Conservation (phyloP, 192 early-diverging fungal species). For the Umbelopsis isabellina region DNA sequence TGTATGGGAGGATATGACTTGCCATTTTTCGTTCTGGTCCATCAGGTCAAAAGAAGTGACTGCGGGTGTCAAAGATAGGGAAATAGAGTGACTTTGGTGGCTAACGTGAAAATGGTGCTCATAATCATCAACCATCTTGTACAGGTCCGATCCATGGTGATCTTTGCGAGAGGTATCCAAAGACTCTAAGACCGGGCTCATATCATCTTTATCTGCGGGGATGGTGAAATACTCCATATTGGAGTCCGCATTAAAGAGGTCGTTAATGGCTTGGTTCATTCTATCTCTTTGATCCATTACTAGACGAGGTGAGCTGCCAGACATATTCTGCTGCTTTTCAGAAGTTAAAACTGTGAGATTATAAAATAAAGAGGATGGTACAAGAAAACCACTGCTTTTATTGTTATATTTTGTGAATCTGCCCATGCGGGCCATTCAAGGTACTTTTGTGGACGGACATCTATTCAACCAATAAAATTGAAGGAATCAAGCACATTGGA, state of each 20-base stretch:
- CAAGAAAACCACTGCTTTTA: neutral
- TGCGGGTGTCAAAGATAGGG: constrained; percentile 2
- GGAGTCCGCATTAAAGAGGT: neutral
- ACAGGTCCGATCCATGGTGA: neutral
- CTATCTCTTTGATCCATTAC: constrained; percentile 7
- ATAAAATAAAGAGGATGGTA: constrained; percentile 18
- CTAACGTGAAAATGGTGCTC: neutral
- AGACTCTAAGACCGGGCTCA: constrained; percentile 5
- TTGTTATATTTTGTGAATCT: constrained; percentile 22
- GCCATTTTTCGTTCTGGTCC: constrained; percentile 17
- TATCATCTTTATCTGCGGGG: constrained; percentile 7
- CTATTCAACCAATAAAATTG: constrained; percentile 12
- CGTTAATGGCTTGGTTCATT: neutral
- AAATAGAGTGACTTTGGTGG: neutral
- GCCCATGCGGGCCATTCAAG: constrained; percentile 14
- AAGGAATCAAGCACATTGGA: constrained; percentile 15
- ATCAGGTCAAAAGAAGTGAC: constrained; percentile 10
- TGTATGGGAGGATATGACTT: constrained; percentile 1
- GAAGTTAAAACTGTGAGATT: neutral
- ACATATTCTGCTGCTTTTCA: neutral
- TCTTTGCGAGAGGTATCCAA: neutral
- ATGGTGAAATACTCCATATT: constrained; percentile 9
- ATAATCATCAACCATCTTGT: constrained; percentile 13
- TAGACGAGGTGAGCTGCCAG: neutral
- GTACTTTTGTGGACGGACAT: constrained; percentile 8